Percentiles rank a stretch among this genome's conserved stretches.
Evolutionary conservation across 1,284 basidiomycete species (phyloP).

Genomic region (Cutaneotrichosporon arboriforme): DNA sequence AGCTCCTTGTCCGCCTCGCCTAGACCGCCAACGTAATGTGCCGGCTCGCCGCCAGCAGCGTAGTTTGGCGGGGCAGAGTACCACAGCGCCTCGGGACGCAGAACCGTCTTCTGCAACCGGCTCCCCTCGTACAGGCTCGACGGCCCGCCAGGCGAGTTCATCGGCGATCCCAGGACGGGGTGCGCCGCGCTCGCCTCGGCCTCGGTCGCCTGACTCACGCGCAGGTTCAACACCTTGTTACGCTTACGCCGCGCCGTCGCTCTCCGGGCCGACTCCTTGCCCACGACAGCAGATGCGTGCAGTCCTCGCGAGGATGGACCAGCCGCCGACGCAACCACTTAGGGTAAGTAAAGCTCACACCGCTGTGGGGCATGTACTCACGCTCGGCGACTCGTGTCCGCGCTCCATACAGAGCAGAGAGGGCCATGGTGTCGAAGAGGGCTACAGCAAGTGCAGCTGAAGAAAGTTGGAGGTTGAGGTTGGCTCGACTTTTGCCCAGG

Average conservation of each 20-base stretch:
- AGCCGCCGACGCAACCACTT: background rate
- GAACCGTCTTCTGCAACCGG: conserved; percentile 23
- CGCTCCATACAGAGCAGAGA: background rate
- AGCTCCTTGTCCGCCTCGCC: conserved; percentile 30
- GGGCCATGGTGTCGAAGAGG: background rate
- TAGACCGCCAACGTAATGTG: conserved; percentile 34
- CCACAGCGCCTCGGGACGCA: conserved; percentile 32
- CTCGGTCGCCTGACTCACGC: background rate
- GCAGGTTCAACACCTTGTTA: conserved; percentile 11
- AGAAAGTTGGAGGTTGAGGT: background rate
- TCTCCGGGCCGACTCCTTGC: conserved; percentile 10
- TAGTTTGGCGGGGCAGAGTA: conserved; percentile 38
- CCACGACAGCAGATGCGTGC: conserved; percentile 3
- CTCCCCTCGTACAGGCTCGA: conserved; percentile 27
- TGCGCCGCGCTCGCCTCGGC: conserved; percentile 9
- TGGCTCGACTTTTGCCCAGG: background rate
- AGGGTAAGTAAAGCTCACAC: background rate
- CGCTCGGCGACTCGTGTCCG: background rate
- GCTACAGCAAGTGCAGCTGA: background rate
- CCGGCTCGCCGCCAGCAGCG: conserved; percentile 27
- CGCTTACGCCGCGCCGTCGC: conserved; percentile 15
- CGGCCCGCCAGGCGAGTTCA: conserved; percentile 9
- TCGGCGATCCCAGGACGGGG: conserved; percentile 17
- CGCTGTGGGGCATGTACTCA: background rate
- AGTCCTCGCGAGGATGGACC: conserved; percentile 3